These are phyloP conservation scores for Sporothrix protearum DNA, from an alignment of 2,329 filamentous ascomycete genomes.

Conservation along the genomic window DNA sequence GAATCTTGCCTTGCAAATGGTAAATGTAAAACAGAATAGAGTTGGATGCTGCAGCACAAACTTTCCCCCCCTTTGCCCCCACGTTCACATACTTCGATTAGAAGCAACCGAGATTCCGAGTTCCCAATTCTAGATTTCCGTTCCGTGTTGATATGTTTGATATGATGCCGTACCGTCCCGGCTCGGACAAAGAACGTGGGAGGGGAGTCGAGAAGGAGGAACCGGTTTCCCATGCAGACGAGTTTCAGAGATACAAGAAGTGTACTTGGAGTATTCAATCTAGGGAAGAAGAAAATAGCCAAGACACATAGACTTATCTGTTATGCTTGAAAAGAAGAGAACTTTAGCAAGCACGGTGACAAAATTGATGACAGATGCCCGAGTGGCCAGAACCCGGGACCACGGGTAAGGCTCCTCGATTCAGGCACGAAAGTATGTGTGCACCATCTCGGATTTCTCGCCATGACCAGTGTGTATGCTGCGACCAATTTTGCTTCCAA, in stretches of 20 bases:
- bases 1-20: not conserved
- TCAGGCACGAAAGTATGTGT: not conserved
- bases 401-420: not conserved
- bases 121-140: not conserved
- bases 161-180: not conserved
- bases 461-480: not conserved
- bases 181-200: not conserved
- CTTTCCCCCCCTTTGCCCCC: not conserved
- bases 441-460: not conserved
- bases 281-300: too few relatives aligned
- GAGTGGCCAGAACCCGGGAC: constrained; percentile 2
- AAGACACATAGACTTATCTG: not conserved
- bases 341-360: not conserved
- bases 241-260: not conserved
- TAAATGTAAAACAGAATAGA: not conserved
- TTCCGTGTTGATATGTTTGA: not conserved
- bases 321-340: not conserved
- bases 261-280: not conserved
- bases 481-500: not conserved
- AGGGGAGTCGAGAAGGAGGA: not conserved
- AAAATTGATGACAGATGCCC: not conserved
- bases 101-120: not conserved
- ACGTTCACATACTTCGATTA: not conserved
- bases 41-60: not conserved
- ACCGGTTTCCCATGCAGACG: not conserved